Conservation (phyloP, 805 yeast genomes). For the Dipodascopsis tothii region DNA sequence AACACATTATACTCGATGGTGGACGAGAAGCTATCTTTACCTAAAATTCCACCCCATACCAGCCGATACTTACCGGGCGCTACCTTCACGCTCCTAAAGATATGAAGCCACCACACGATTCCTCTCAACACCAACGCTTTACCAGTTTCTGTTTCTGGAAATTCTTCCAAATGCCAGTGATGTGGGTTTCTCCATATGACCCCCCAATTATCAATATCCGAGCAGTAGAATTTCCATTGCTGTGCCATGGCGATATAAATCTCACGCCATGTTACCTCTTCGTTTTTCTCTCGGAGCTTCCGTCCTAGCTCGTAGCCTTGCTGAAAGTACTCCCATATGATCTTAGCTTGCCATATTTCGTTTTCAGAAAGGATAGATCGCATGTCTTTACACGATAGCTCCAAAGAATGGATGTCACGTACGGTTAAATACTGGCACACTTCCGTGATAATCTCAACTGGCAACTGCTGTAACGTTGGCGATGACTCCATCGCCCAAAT, state of each 20-base stretch:
- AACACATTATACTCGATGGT: slow-evolving; percentile 8
- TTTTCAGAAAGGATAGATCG: slow-evolving; percentile 6
- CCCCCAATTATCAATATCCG: slow-evolving; percentile 18
- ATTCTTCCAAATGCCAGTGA: slow-evolving; percentile 6
- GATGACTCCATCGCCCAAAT: too few species aligned
- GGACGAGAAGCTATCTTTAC: too few species aligned
- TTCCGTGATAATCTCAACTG: slow-evolving; percentile 8
- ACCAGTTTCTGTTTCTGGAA: slow-evolving; percentile 9
- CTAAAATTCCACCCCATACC: slow-evolving; percentile 13
- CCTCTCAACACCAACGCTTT: slow-evolving; percentile 6
- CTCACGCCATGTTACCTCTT: slow-evolving; percentile 5
- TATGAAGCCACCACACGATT: slow-evolving; percentile 17
- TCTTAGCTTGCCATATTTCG: slow-evolving; percentile 11
- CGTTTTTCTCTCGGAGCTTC: slow-evolving; percentile 1
- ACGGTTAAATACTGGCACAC: slow-evolving; percentile 4
- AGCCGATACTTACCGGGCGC: slow-evolving; percentile 16
- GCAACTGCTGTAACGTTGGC: slow-evolving; percentile 1
- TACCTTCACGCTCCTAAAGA: slow-evolving; percentile 10
- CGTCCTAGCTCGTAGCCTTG: slow-evolving; percentile 8
- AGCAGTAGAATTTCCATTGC: slow-evolving; percentile 19
- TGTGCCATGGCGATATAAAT: slow-evolving; percentile 7
- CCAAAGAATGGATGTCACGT: slow-evolving; percentile 3
- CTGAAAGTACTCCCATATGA: slow-evolving; percentile 7
- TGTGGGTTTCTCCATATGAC: slow-evolving; percentile 14
- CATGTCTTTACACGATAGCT: slow-evolving; percentile 1